Evolutionary conservation across 805 yeast genomes (phyloP).

Genomic region (Starmerella powellii): DNA sequence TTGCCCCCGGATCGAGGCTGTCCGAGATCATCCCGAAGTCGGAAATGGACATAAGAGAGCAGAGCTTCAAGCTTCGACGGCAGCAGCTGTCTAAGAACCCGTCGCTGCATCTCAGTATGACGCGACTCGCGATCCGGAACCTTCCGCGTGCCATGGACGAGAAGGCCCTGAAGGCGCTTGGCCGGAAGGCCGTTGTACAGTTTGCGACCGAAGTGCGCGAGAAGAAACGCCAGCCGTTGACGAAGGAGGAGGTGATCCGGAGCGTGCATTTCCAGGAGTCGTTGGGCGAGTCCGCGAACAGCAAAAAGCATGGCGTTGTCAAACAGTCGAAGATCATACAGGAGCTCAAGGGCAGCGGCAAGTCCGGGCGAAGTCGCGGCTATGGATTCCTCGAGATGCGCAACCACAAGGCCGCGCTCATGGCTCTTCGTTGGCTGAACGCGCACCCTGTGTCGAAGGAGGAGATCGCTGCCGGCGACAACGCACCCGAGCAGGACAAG

Average conservation of each 20-base stretch:
- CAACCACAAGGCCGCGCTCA: conserved; percentile 83
- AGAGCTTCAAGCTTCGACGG: conserved; percentile 72
- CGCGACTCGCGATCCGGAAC: conserved; percentile 89
- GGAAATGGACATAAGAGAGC: conserved; percentile 78
- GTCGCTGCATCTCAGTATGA: conserved; percentile 78
- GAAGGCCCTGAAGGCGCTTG: conserved; percentile 78
- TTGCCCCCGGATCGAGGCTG: conserved; percentile 65
- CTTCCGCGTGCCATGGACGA: conserved; percentile 85
- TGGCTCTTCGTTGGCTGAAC: conserved; percentile 95
- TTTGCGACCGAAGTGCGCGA: conserved; percentile 82
- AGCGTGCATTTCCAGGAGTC: conserved; percentile 58
- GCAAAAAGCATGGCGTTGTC: conserved; percentile 78
- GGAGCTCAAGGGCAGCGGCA: conserved; percentile 84
- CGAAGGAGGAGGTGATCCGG: conserved; percentile 76
- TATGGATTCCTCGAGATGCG: conserved; percentile 90
- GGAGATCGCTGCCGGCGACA: conserved; percentile 39
- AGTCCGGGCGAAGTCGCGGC: conserved; percentile 84
- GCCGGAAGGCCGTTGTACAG: conserved; percentile 86
- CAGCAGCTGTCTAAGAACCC: conserved; percentile 88
- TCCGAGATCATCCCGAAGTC: conserved; percentile 54
- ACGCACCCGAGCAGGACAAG: conserved; percentile 24
- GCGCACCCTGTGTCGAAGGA: conserved; percentile 70
- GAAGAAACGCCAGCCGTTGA: conserved; percentile 64
- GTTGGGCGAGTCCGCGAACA: conserved; percentile 40
- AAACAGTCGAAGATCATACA: conserved; percentile 85